Evolutionary conservation across 2,329 filamentous ascomycete species (phyloP), one percentile per base, ranked within the genome.

Genomic region (Exophiala calicioides): DNA sequence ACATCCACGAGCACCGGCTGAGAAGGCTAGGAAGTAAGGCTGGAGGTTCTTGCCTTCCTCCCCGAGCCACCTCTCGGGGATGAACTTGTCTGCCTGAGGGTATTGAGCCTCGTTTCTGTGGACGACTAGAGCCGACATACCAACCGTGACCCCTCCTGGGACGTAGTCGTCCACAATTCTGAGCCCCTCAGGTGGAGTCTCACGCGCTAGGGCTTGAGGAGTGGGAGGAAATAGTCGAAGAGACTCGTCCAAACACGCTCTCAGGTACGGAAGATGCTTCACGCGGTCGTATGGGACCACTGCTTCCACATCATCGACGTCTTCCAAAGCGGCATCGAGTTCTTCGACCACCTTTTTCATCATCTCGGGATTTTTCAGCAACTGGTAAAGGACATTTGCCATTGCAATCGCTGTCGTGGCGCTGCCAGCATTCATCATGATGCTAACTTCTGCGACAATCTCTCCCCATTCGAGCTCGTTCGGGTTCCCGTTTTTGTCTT

Each of bases 371-470:
- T 79, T 69, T 47, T 69, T 69, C 34, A 81, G 62, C 2, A 82
- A 67, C 53, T 73, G 69, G 13, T 39, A 57, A 73, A 77, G 59
- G 81, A 67, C 29, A 74, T 73, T 56, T 2, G 45, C 29, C 30
- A 56, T 35, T 8, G 53, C 53, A 37, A 56, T 56, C 10, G 53
- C 53, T 6, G 53, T 56, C 5, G 53, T 56, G 16, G 50, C 51
- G 33, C 45, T 50, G 3, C 53, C 53, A 9, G 53, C 53, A 27
- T 56, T 56, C 41, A 56, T 48, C 53, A 56, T 56, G 27, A 44
- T 50, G 16, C 41, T 36, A 15, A 73, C 95, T 84, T 55, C 91
- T 85, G 78, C 77, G 0, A 78, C 71, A 5, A 81, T 74, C 60
- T 83, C 79, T 18, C 79, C 78, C 70, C 70, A 78, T 49, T 80